Percentiles rank a stretch among this genome's conserved stretches.
These are phyloP conservation scores for Rhizopus arrhizus DNA, from an alignment of 371 early-diverging fungal species.

Conservation along the genomic window DNA sequence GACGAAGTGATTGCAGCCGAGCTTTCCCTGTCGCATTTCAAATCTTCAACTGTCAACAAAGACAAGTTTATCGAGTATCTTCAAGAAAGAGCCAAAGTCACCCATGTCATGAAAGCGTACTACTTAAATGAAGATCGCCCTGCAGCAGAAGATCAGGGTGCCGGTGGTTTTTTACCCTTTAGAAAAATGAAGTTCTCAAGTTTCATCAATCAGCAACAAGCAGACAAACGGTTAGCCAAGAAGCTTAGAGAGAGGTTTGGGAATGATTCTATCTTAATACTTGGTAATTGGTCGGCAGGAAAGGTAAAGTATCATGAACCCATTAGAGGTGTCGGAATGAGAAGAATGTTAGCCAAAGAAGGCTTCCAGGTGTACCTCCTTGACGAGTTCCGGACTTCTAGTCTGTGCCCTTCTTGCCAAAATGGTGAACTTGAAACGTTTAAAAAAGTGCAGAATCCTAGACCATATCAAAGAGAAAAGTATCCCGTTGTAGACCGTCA, in stretches of 20 bases:
- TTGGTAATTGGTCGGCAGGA: conserved; percentile 6
- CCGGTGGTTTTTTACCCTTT: background rate
- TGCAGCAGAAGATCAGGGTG: background rate
- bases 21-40: background rate
- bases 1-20: background rate
- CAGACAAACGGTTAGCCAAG: background rate
- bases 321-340: background rate
- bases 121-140: conserved; percentile 5
- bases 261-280: background rate
- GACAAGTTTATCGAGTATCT: conserved; percentile 3
- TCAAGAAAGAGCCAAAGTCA: conserved; percentile 1
- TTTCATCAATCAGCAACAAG: background rate
- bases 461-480: background rate
- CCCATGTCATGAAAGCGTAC: background rate
- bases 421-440: background rate
- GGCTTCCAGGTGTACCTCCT: conserved; percentile 2
- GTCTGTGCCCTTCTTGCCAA: conserved; percentile 1
- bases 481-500: background rate
- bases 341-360: background rate
- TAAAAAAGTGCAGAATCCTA: background rate
- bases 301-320: conserved; percentile 10
- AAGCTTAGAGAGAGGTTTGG: conserved; percentile 5
- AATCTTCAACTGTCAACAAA: background rate
- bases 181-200: conserved; percentile 9
- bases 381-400: conserved; percentile 5